Conservation (phyloP, 441 rosid genomes). For the Pelargonium hybrid region DNA sequence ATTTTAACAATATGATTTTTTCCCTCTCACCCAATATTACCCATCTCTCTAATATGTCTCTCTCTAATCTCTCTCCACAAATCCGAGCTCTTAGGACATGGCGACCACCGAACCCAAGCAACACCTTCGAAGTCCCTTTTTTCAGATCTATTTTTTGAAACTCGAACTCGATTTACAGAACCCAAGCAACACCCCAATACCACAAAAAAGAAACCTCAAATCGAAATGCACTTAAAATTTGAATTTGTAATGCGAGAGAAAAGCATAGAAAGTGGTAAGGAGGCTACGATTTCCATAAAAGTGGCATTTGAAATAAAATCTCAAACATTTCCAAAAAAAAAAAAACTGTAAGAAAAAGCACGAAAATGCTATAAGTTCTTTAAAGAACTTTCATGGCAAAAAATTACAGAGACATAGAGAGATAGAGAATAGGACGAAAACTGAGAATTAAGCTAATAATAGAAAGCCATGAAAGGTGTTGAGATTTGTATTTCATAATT, state of each 20-base stretch:
- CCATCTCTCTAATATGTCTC: no score
- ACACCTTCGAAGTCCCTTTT: no score
- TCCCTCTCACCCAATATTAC: no score
- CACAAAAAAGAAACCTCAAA: neutral
- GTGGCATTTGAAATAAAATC: conserved; percentile 1
- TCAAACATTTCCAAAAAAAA: neutral
- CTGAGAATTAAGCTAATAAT: neutral
- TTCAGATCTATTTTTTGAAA: neutral
- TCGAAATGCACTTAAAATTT: neutral
- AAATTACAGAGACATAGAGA: neutral
- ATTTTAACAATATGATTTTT: no score
- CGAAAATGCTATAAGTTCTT: neutral
- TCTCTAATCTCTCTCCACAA: no score
- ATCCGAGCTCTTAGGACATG: no score
- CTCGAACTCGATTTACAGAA: neutral
- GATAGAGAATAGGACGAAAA: conserved; percentile 13
- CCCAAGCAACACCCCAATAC: neutral
- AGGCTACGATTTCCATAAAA: neutral
- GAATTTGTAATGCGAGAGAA: neutral
- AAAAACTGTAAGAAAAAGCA: neutral
- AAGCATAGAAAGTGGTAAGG: no score
- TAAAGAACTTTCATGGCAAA: neutral
- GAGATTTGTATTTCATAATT: no score
- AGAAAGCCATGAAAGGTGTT: neutral
- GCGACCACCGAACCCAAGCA: no score